Conservation (phyloP, 2,329 filamentous ascomycete species). For the Fusarium oligoseptatum region DNA sequence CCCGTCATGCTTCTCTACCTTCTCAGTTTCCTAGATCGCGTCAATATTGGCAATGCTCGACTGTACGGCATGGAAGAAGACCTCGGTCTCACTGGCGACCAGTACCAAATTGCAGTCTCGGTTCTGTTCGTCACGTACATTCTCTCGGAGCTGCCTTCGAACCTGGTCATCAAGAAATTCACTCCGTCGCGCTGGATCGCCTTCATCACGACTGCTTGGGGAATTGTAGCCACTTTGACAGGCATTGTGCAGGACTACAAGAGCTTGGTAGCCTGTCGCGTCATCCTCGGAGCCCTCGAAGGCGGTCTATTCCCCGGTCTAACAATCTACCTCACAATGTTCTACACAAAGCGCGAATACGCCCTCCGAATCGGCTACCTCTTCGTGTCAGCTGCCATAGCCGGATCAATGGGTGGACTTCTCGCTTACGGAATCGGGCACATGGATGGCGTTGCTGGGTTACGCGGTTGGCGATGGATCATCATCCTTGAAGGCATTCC, state of each 20-base stretch:
- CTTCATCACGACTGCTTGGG: conserved; percentile 53
- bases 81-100: conserved; percentile 66
- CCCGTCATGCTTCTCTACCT: conserved; percentile 73
- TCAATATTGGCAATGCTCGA: conserved; percentile 68
- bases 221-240: conserved; percentile 61
- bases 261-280: conserved; percentile 55
- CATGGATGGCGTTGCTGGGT: conserved; percentile 44
- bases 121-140: conserved; percentile 55
- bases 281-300: conserved; percentile 61
- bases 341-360: conserved; percentile 45
- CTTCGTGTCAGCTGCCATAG: conserved; percentile 44
- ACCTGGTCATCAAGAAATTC: conserved; percentile 56
- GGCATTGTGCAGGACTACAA: conserved; percentile 56
- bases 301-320: conserved; percentile 60
- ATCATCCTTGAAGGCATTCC: conserved; percentile 64
- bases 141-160: conserved; percentile 57
- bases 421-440: conserved; percentile 52
- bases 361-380: conserved; percentile 44
- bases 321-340: conserved; percentile 47
- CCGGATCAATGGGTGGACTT: conserved; percentile 44
- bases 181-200: conserved; percentile 50
- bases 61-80: conserved; percentile 74
- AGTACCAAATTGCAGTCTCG: conserved; percentile 64
- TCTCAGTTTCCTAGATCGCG: conserved; percentile 49
- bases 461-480: conserved; percentile 67